Evolutionary conservation across 768 basidiomycete genomes (phyloP).

Genomic region (Kwoniella newhampshirensis): DNA sequence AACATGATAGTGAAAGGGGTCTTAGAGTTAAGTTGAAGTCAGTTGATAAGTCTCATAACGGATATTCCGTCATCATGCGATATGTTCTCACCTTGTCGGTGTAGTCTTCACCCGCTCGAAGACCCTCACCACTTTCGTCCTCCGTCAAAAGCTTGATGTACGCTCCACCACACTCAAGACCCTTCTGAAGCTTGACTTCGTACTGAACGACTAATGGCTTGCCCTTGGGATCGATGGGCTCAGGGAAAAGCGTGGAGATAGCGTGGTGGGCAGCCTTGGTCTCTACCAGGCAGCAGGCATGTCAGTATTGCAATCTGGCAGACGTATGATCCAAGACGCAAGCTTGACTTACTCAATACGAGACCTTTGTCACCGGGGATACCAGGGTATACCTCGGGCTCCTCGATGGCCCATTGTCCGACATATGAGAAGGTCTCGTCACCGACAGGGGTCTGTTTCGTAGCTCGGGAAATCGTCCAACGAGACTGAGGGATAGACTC

Average conservation of each 20-base stretch:
- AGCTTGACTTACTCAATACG: constrained; percentile 58
- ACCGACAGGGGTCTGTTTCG: constrained; percentile 94
- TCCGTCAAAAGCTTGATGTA: constrained; percentile 85
- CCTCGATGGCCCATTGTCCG: constrained; percentile 95
- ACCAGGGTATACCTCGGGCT: constrained; percentile 67
- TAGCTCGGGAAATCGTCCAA: constrained; percentile 95
- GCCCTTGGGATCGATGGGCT: constrained; percentile 71
- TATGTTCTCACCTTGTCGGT: constrained; percentile 49
- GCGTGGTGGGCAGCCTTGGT: constrained; percentile 97
- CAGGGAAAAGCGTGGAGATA: constrained; percentile 85
- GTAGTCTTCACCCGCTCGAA: constrained; percentile 52
- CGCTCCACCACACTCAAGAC: constrained; percentile 97
- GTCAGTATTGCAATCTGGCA: too few species aligned
- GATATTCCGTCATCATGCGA: not conserved
- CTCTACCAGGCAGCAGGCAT: constrained; percentile 54
- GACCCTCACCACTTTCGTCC: constrained; percentile 43
- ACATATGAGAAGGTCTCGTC: constrained; percentile 97
- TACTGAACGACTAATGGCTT: constrained; percentile 94
- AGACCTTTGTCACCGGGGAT: constrained; percentile 85
- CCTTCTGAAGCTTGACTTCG: constrained; percentile 99
- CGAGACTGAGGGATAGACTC: constrained; percentile 77
- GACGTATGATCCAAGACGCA: not conserved
- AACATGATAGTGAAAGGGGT: constrained; percentile 73
- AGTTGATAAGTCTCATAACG: too few species aligned
- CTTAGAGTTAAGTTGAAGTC: constrained; percentile 19